A percentile compares a stretch with the other conserved stretches of the same genome.
Conservation (phyloP, 768 basidiomycete species). For the Hygrocybe punicea region DNA sequence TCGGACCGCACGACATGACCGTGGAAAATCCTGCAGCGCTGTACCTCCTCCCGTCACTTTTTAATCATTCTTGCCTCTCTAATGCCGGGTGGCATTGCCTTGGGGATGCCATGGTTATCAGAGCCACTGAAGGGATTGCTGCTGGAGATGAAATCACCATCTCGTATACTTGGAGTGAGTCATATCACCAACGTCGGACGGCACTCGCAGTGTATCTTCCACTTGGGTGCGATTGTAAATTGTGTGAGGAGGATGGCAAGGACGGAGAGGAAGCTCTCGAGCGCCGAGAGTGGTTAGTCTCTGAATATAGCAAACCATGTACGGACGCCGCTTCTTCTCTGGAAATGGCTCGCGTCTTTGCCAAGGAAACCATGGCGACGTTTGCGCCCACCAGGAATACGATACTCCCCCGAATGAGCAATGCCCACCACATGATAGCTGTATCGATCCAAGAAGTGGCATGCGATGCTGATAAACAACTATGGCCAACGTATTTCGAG, state of each 20-base stretch:
- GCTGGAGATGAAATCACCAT: background rate
- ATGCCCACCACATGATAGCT: background rate
- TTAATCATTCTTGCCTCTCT: background rate
- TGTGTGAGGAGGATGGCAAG: background rate
- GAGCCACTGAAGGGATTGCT: background rate
- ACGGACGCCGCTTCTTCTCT: background rate
- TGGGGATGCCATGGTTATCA: background rate
- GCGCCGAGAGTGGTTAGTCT: background rate
- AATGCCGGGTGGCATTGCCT: background rate
- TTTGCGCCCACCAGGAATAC: background rate
- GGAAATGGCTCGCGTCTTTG: background rate
- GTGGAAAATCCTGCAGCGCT: background rate
- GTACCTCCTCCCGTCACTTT: background rate
- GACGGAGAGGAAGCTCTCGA: background rate
- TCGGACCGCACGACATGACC: background rate
- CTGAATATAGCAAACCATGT: background rate
- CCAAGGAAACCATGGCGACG: background rate
- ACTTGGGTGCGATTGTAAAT: background rate
- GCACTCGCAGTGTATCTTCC: background rate
- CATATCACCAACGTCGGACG: background rate
- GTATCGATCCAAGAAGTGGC: background rate
- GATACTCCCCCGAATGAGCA: background rate
- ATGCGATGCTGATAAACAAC: background rate
- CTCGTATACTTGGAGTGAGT: background rate
- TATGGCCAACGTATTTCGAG: background rate